Base-by-base conservation (phyloP, 2,329 filamentous ascomycete genomes). In the Ceratocystis albifundus region DNA sequence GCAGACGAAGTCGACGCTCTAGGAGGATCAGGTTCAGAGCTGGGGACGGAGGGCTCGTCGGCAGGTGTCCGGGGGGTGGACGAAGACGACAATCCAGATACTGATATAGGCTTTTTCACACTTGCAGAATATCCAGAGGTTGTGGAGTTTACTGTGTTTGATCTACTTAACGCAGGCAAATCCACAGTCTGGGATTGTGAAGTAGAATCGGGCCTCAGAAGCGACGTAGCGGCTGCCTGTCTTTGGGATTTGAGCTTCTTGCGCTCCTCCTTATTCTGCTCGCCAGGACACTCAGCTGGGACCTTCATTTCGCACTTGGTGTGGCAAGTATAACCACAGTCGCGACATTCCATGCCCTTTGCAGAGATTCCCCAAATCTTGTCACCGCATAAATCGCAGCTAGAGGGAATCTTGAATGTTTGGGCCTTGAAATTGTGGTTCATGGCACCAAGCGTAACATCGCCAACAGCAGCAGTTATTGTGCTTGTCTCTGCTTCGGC, bases 251-350 rank as follows among this genome's bases (percentile, higher is more conserved):
- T 97, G 71, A 96, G 81, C 72, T 92, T 95, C 80, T 96, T 99
- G 78, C 87, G 92, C 72, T 96, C 92, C 69, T 97, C 94, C 76
- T 97, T 99, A 69, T 82, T 87, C 73, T 94, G 85, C 73, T 97
- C 94, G 62, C 94, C 94, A 0, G 94, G 94, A 73, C 94, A 99
- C 73, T 96, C 90, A 6, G 94, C 89, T 0, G 94, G 91, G 0
- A 97, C 94, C 76, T 97, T 99, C 88, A 99, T 94, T 78, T 99
- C 90, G 75, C 94, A 99, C 77, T 99, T 99, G 79, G 87, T 95
- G 77, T 99, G 94, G 73, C 94, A 99, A 1, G 92, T 96, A 77
- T 96, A 99, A 44, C 95, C 94, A 73, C 94, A 99, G 75, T 97
- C 93, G 71, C 88, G 85, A 73, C 94, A 99, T 74, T 96, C 92